A percentile compares a stretch with the other conserved stretches of the same genome.
Evolutionary conservation across 2,329 filamentous ascomycete species (phyloP).

Genomic region (Phaeomoniella chlamydospora): DNA sequence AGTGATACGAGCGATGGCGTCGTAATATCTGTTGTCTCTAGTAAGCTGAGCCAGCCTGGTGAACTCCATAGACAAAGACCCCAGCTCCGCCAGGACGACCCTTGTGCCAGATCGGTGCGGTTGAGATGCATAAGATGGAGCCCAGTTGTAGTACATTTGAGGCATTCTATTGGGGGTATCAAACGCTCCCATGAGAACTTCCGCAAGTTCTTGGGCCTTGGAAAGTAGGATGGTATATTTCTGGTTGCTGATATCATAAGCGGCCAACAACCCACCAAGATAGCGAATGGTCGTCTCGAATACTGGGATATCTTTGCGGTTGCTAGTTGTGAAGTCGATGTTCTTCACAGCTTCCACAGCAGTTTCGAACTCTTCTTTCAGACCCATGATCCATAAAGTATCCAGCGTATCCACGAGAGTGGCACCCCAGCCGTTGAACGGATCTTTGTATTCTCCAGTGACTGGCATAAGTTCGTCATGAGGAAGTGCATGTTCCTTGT

Average conservation of each 20-base stretch:
- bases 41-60: constrained; percentile 80
- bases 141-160: constrained; percentile 65
- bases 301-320: constrained; percentile 59
- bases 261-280: constrained; percentile 68
- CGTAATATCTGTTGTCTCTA: constrained; percentile 68
- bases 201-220: constrained; percentile 66
- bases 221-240: constrained; percentile 55
- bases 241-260: constrained; percentile 71
- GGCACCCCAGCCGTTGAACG: constrained; percentile 85
- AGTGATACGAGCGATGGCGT: constrained; percentile 75
- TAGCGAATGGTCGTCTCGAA: constrained; percentile 92
- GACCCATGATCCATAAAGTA: constrained; percentile 74
- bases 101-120: constrained; percentile 45
- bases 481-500: constrained; percentile 64
- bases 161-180: constrained; percentile 94
- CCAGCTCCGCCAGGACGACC: constrained; percentile 54
- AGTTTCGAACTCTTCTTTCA: constrained; percentile 66
- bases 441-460: constrained; percentile 52
- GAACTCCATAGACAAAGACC: constrained; percentile 74
- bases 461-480: constrained; percentile 77
- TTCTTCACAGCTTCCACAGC: constrained; percentile 53
- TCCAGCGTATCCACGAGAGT: constrained; percentile 73
- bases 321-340: constrained; percentile 72
- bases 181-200: constrained; percentile 69
- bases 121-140: constrained; percentile 48